phyloP scores from a whole-genome alignment of 2,329 filamentous ascomycete species.

The Botrytis galanthina region DNA sequence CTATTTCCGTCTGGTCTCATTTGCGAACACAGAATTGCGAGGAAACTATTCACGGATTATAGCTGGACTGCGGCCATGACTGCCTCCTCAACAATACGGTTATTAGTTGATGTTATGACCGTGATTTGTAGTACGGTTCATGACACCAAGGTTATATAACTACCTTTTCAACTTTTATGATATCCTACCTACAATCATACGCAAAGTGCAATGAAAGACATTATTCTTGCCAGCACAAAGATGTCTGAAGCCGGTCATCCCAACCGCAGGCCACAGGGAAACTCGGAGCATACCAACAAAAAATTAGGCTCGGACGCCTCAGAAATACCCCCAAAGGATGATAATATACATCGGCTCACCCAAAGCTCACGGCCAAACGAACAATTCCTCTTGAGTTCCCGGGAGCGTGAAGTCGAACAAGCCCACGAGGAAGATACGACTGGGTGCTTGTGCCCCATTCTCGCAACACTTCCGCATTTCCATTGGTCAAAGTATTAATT shows the following conservation, averaged over 20 bases:
- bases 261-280: neutral
- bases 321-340: neutral
- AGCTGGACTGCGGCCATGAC: neutral
- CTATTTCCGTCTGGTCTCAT: neutral
- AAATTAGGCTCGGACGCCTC: neutral
- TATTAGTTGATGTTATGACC: neutral
- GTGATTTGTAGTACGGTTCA: neutral
- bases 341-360: neutral
- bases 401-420: neutral
- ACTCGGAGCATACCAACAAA: neutral
- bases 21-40: neutral
- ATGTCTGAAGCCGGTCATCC: neutral
- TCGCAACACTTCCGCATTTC: neutral
- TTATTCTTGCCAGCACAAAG: neutral
- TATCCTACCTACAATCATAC: neutral
- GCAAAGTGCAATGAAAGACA: neutral
- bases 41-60: neutral
- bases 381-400: neutral
- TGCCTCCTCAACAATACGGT: neutral
- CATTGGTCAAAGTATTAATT: conserved; percentile 10
- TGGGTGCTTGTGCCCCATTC: neutral
- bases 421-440: neutral
- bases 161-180: neutral
- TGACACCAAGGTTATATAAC: neutral
- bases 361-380: neutral